These are phyloP conservation scores for Coemansia sp. DNA, from an alignment of 192 early-diverging fungal genomes.

Conservation along the genomic window DNA sequence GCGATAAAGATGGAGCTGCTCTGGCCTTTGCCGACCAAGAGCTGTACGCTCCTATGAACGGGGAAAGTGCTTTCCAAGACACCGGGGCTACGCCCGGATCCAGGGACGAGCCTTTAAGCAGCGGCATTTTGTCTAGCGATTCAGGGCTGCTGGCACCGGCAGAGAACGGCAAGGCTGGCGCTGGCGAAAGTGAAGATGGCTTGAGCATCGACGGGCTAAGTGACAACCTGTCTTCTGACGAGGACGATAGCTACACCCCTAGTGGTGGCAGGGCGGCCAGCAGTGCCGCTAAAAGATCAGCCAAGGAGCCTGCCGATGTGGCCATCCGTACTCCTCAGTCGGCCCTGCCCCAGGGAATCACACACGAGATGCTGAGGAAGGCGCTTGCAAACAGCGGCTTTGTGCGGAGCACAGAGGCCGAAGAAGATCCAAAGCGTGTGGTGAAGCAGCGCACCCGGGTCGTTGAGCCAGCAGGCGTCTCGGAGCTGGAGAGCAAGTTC, in stretches of 20 bases:
- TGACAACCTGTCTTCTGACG: constrained; percentile 4
- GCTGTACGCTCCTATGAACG: background rate
- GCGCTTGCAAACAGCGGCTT: constrained; percentile 52
- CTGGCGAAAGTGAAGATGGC: constrained; percentile 8
- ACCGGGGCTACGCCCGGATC: background rate
- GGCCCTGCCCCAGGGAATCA: constrained; percentile 46
- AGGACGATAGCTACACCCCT: background rate
- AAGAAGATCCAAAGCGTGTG: constrained; percentile 20
- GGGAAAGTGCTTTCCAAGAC: background rate
- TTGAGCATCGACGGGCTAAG: background rate
- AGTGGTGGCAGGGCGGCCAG: background rate
- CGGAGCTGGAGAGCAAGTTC: constrained; percentile 50
- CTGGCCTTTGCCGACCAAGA: background rate
- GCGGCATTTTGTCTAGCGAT: background rate
- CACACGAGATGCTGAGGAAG: constrained; percentile 47
- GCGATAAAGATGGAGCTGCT: background rate
- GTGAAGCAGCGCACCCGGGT: constrained; percentile 32
- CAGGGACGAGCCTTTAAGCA: background rate
- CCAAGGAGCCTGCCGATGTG: constrained; percentile 28
- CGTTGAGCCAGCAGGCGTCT: constrained; percentile 47
- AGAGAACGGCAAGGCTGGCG: background rate
- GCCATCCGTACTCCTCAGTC: constrained; percentile 41
- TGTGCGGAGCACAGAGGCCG: constrained; percentile 42
- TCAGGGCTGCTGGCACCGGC: background rate
- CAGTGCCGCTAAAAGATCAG: background rate